These are phyloP conservation scores for Microglena sp. DNA, from an alignment of 139 green algal genomes.

Conservation along the genomic window DNA sequence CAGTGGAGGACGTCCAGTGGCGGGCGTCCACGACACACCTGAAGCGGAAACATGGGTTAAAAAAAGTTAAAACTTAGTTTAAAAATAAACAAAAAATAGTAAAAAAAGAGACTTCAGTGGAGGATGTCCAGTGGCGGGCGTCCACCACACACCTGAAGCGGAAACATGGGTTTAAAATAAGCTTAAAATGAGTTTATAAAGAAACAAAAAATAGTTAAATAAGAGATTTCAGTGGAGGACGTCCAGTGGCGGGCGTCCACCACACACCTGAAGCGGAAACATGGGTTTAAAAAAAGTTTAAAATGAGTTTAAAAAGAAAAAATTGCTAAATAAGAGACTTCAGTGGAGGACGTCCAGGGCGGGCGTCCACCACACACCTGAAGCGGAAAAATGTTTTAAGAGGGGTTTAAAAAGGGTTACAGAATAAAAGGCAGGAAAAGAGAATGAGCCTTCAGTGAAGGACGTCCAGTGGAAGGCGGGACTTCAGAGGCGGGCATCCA, in stretches of 20 bases:
- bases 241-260: slow-evolving; percentile 52
- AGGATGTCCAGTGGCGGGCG: too few species aligned
- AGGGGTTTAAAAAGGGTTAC: background rate
- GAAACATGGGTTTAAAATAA: background rate
- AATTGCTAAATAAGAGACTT: too few species aligned
- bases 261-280: slow-evolving; percentile 40
- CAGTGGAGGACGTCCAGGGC: too few species aligned
- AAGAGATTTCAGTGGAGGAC: too few species aligned
- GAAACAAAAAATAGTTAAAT: background rate
- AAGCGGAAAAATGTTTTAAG: background rate
- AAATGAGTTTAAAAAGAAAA: background rate
- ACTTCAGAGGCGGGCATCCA: slow-evolving; percentile 49
- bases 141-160: slow-evolving; percentile 65
- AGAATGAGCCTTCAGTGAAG: too few species aligned
- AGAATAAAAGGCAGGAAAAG: background rate
- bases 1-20: too few species aligned
- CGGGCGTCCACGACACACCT: slow-evolving; percentile 60
- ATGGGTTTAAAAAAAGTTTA: background rate
- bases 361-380: slow-evolving; percentile 60
- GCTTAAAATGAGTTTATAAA: background rate
- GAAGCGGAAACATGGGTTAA: too few species aligned
- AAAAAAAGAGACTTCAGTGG: too few species aligned
- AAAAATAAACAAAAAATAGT: background rate
- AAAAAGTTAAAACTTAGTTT: background rate
- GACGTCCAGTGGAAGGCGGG: too few species aligned